phyloP scores from a whole-genome alignment of 208 protist species.

The Trypanosoma cruzi region DNA sequence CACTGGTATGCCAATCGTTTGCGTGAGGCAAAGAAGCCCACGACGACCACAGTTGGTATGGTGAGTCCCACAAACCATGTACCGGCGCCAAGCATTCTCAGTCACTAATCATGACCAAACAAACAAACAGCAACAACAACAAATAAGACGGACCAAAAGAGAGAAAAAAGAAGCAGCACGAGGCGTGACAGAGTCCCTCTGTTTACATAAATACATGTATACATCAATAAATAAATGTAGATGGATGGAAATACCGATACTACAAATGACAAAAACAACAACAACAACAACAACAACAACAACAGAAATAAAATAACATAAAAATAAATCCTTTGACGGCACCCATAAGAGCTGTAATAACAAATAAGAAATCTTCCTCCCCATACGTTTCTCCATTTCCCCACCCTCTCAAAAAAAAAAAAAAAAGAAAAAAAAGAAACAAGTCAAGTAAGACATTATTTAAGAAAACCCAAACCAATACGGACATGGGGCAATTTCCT shows the following conservation, averaged over 20 bases:
- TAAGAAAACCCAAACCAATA: slow-evolving; percentile 6
- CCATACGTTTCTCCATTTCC: background rate
- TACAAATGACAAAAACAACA: too few relatives aligned
- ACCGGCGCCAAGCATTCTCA: slow-evolving; percentile 69
- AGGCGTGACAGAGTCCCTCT: too few relatives aligned
- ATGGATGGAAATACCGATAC: too few relatives aligned
- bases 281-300: too few relatives aligned
- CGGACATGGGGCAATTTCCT: background rate
- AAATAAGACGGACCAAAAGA: background rate
- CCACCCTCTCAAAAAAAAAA: background rate
- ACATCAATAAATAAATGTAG: too few relatives aligned
- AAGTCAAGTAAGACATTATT: background rate
- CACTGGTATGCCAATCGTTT: slow-evolving; percentile 87
- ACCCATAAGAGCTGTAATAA: too few relatives aligned
- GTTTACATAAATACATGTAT: too few relatives aligned
- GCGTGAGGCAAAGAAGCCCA: slow-evolving; percentile 73
- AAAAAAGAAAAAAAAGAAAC: background rate
- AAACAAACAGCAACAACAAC: background rate
- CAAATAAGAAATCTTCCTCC: too few relatives aligned
- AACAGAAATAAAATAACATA: too few relatives aligned
- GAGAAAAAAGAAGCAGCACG: background rate
- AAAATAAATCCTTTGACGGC: too few relatives aligned
- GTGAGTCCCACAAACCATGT: slow-evolving; percentile 73
- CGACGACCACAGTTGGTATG: slow-evolving; percentile 53
- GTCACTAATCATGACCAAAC: background rate